phyloP scores from a whole-genome alignment of 352 stramenopile genomes.

The Pythium aphanidermatum region DNA sequence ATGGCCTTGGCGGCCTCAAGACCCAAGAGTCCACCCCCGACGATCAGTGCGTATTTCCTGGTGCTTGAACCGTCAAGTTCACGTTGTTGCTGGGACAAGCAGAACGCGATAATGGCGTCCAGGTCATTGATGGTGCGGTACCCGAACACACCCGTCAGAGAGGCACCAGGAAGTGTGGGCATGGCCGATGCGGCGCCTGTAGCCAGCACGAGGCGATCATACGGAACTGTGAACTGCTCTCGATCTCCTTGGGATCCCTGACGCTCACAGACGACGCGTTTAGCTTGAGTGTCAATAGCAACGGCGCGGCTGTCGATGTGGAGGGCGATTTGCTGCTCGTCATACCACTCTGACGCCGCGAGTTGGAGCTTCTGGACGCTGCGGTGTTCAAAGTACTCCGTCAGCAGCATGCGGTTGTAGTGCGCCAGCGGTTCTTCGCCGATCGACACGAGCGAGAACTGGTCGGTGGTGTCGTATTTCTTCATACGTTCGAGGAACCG shows the following conservation, averaged over 20 bases:
- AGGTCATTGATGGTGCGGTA: slow-evolving; percentile 93
- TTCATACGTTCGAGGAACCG: slow-evolving; percentile 80
- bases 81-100: slow-evolving; percentile 39
- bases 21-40: slow-evolving; percentile 81
- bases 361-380: slow-evolving; percentile 84
- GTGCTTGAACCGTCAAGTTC: slow-evolving; percentile 16
- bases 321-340: slow-evolving; percentile 72
- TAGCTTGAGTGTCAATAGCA: slow-evolving; percentile 66
- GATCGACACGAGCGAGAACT: slow-evolving; percentile 84
- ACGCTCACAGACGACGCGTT: slow-evolving; percentile 53
- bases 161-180: slow-evolving; percentile 71
- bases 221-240: slow-evolving; percentile 58
- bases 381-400: slow-evolving; percentile 90
- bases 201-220: slow-evolving; percentile 87
- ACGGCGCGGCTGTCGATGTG: slow-evolving; percentile 70
- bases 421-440: slow-evolving; percentile 87
- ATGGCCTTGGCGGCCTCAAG: slow-evolving; percentile 87
- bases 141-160: slow-evolving; percentile 88
- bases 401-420: slow-evolving; percentile 92
- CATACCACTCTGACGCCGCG: slow-evolving; percentile 83
- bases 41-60: slow-evolving; percentile 39
- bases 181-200: slow-evolving; percentile 88
- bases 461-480: slow-evolving; percentile 48
- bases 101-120: slow-evolving; percentile 81
- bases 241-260: slow-evolving; percentile 22